phyloP scores from a whole-genome alignment of 2,329 filamentous ascomycete species.

The Scedosporium apiospermum region DNA sequence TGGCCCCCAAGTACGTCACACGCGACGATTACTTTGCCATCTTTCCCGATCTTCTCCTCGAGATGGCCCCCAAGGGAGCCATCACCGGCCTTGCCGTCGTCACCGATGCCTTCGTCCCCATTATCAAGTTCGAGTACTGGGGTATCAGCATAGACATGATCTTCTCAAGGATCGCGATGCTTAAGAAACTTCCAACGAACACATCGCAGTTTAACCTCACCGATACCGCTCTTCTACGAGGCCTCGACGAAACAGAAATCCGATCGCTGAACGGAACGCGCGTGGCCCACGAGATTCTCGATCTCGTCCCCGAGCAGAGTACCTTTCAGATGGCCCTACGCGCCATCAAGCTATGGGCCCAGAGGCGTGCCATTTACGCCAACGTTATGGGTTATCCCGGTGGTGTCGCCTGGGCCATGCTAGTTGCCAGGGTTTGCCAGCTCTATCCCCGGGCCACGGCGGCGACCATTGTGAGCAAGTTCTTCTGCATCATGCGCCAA shows the following conservation, averaged over 20 bases:
- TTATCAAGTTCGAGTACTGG: conserved; percentile 90
- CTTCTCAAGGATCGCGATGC: conserved; percentile 63
- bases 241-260: conserved; percentile 77
- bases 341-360: conserved; percentile 94
- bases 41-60: conserved; percentile 71
- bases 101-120: conserved; percentile 84
- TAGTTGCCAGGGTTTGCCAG: conserved; percentile 91
- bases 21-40: conserved; percentile 86
- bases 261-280: conserved; percentile 88
- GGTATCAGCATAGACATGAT: conserved; percentile 94
- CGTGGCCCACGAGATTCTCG: conserved; percentile 86
- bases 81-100: conserved; percentile 81
- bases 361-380: conserved; percentile 83
- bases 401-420: conserved; percentile 96
- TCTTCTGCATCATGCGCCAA: conserved; percentile 82
- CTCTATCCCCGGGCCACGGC: conserved; percentile 88
- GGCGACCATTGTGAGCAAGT: conserved; percentile 82
- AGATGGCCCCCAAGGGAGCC: conserved; percentile 66
- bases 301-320: conserved; percentile 77
- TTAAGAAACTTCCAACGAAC: conserved; percentile 59
- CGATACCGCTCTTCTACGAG: conserved; percentile 76
- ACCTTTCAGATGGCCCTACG: conserved; percentile 84
- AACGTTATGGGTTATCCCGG: conserved; percentile 96
- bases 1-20: conserved; percentile 80
- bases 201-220: conserved; percentile 60